These are phyloP conservation scores for Nepenthes mirabilis DNA, from an alignment of 148 eudicot species.

Conservation along the genomic window DNA sequence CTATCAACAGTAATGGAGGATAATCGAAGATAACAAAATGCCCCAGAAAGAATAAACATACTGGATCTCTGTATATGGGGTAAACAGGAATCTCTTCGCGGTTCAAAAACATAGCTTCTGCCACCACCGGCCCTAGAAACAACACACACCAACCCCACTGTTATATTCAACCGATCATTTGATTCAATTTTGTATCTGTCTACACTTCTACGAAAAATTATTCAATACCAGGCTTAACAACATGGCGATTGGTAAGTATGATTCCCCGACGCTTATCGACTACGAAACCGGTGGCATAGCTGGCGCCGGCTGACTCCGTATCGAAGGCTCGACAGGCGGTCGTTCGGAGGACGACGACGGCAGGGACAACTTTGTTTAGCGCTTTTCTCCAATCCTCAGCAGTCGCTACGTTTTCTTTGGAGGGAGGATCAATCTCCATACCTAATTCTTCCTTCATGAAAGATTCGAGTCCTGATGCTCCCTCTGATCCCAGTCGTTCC, in stretches of 20 bases:
- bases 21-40: too few relatives aligned
- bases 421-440: conserved; percentile 74
- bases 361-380: conserved; percentile 69
- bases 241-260: conserved; percentile 91
- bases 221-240: conserved; percentile 69
- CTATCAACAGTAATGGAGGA: too few relatives aligned
- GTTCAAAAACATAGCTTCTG: conserved; percentile 95
- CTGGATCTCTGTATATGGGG: conserved; percentile 92
- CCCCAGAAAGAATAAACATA: conserved; percentile 17
- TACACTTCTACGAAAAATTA: not conserved
- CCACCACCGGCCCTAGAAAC: conserved; percentile 77
- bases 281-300: conserved; percentile 86
- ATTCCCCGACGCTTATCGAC: conserved; percentile 86
- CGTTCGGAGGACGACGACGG: conserved; percentile 86
- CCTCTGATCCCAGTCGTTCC: conserved; percentile 55
- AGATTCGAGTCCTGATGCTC: conserved; percentile 22
- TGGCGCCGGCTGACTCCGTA: conserved; percentile 77
- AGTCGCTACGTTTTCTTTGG: conserved; percentile 41
- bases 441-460: conserved; percentile 46
- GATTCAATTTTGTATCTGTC: not conserved
- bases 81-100: conserved; percentile 86
- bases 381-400: conserved; percentile 93
- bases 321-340: conserved; percentile 90
- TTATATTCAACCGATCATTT: too few relatives aligned
- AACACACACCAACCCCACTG: not conserved